These are phyloP conservation scores for Moesziomyces parantarcticus DNA, from an alignment of 1,284 basidiomycete genomes.

Conservation along the genomic window DNA sequence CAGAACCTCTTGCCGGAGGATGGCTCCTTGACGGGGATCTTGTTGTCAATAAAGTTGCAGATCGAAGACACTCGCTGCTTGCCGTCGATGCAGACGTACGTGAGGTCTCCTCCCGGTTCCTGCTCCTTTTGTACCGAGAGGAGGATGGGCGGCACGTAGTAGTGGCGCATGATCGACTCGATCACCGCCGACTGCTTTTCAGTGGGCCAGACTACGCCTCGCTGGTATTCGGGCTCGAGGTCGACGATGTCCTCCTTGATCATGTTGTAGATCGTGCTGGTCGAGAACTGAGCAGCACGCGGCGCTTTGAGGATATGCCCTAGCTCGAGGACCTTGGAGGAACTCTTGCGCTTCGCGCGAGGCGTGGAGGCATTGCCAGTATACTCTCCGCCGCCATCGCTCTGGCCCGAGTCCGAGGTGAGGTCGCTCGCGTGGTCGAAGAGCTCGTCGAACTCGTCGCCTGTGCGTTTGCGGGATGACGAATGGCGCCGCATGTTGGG, in stretches of 20 bases:
- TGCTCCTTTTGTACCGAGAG: constrained; percentile 28
- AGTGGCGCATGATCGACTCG: constrained; percentile 54
- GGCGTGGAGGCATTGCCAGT: constrained; percentile 5
- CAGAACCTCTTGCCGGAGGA: constrained; percentile 29
- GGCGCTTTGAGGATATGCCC: constrained; percentile 34
- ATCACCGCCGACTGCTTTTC: constrained; percentile 54
- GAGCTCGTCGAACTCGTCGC: constrained; percentile 43
- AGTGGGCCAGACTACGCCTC: constrained; percentile 49
- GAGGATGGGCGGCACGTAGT: constrained; percentile 56
- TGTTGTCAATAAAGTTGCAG: constrained; percentile 41
- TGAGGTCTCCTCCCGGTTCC: constrained; percentile 7
- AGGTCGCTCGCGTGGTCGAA: constrained; percentile 22
- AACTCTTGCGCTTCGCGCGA: constrained; percentile 17
- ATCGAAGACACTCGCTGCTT: constrained; percentile 57
- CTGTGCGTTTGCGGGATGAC: background rate
- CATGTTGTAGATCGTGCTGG: constrained; percentile 29
- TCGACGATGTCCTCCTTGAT: constrained; percentile 43
- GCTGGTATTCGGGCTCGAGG: constrained; percentile 57
- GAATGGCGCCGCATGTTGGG: too few relatives aligned
- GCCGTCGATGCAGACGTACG: constrained; percentile 55
- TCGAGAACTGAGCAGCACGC: constrained; percentile 33
- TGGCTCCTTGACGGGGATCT: constrained; percentile 45
- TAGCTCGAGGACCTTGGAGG: constrained; percentile 52
- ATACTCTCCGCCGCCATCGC: constrained; percentile 22
- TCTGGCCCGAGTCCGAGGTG: constrained; percentile 15